These are phyloP conservation scores for Alternaria sp. DNA, from an alignment of 2,329 filamentous ascomycete species.

Conservation along the genomic window DNA sequence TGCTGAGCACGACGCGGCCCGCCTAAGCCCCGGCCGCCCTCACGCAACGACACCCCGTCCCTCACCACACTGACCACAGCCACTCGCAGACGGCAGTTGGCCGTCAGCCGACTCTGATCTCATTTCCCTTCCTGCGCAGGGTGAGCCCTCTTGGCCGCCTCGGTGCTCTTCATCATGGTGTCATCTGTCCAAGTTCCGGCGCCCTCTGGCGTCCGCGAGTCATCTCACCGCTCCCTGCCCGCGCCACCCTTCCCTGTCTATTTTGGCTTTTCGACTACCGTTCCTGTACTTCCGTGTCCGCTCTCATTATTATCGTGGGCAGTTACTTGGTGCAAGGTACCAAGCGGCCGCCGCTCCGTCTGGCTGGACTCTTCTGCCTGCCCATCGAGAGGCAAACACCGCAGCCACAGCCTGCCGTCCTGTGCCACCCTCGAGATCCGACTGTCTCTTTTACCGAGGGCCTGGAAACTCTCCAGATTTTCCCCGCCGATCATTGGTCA, in stretches of 20 bases:
- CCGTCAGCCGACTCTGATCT: slow-evolving; percentile 37
- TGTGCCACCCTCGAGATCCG: slow-evolving; percentile 32
- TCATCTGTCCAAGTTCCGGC: slow-evolving; percentile 44
- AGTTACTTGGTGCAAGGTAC: slow-evolving; percentile 35
- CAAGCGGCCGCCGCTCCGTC: slow-evolving; percentile 26
- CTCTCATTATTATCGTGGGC: slow-evolving; percentile 42
- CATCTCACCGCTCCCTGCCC: slow-evolving; percentile 43
- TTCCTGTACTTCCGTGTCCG: slow-evolving; percentile 31
- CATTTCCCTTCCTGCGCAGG: slow-evolving; percentile 18
- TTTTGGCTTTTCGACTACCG: slow-evolving; percentile 16
- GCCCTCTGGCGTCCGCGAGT: slow-evolving; percentile 39
- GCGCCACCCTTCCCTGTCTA: slow-evolving; percentile 31
- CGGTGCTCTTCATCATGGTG: slow-evolving; percentile 29
- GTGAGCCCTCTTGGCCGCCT: slow-evolving; percentile 28
- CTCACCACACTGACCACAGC: slow-evolving; percentile 12
- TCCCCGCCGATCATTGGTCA: slow-evolving; percentile 23
- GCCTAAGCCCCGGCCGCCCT: background rate
- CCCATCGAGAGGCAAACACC: slow-evolving; percentile 34
- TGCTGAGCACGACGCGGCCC: slow-evolving; percentile 19
- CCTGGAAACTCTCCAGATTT: slow-evolving; percentile 17
- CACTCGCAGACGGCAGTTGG: slow-evolving; percentile 13
- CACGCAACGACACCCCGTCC: background rate
- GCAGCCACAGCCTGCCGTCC: slow-evolving; percentile 35
- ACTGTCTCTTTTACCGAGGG: slow-evolving; percentile 25
- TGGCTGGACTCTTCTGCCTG: slow-evolving; percentile 30